Evolutionary conservation across 192 early-diverging fungal species (phyloP), one percentile per base, ranked within the genome.

Genomic region (Backusella morwellensis): DNA sequence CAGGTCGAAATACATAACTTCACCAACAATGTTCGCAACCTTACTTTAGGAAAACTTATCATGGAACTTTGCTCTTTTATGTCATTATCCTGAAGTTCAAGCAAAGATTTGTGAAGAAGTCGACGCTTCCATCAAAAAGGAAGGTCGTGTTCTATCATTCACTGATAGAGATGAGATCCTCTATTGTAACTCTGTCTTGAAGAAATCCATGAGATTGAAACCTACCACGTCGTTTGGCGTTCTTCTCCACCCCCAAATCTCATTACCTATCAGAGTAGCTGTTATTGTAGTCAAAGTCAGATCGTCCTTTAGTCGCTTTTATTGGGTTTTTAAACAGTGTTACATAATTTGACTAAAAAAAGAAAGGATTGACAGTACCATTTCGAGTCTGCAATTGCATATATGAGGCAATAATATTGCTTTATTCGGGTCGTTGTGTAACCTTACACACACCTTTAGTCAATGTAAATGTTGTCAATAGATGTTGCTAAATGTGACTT

Each of bases 161-260:
- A 12, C 35, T 2, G 66, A 81, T 32, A 21, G 67, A 63, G 5
- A 29, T 9, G 44, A 78, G 17, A 11, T 78, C 17, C 76, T 71
- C 3, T 78, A 78, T 40, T 40, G 47, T 66, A 34, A n/a, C 6
- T 80, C 80, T 32, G 35, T 77, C n/a, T 35, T 78, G 11, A 59
- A 67, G 35, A 76, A 81, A 67, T 23, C 23, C 3, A 41, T 77
- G 47, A 63, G 76, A 21, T 78, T 67, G 23, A 70, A 50, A 21
- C 63, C 80, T 1, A 40, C 63, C 0, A 72, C 29, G 7, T 5
- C 70, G n/a, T 44, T 81, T 29, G 70, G 70, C 15, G 17, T 81
- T 21, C 52, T 72, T 8, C 76, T 26, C 26, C 26, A 26, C 26
- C 26, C 26, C 26, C 26, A 26, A 26, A 26, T 26, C 26, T 26